Percentiles rank a stretch among this genome's conserved stretches.
Conservation (phyloP, 805 yeast species). For the Ogataea nonfermentans region DNA sequence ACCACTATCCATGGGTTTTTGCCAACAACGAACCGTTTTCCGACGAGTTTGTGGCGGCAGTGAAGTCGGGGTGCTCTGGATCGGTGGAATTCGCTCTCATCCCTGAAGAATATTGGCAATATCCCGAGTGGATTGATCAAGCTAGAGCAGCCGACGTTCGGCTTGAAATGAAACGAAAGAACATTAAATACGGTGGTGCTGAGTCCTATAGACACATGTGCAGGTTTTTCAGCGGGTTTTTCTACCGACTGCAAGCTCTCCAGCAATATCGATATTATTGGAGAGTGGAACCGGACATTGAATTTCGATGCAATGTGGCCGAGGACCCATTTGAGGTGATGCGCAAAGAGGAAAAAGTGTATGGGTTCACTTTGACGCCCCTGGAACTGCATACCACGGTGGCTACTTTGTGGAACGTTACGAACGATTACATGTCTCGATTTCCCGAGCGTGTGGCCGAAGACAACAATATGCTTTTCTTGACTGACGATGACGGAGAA, state of each 20-base stretch:
- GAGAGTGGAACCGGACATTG: constrained; percentile 60
- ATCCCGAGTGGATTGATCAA: constrained; percentile 63
- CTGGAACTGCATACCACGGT: constrained; percentile 53
- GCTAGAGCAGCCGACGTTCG: constrained; percentile 47
- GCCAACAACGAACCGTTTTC: constrained; percentile 64
- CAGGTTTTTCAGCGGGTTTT: constrained; percentile 68
- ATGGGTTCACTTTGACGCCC: constrained; percentile 52
- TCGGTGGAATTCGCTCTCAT: constrained; percentile 56
- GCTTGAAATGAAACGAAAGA: constrained; percentile 40
- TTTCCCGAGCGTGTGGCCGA: constrained; percentile 46
- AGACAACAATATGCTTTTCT: constrained; percentile 46
- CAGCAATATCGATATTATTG: constrained; percentile 53
- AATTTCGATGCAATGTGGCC: constrained; percentile 54
- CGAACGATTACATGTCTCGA: constrained; percentile 42
- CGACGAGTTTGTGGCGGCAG: constrained; percentile 48
- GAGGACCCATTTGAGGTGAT: constrained; percentile 51
- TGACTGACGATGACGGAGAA: constrained; percentile 45
- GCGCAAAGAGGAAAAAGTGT: constrained; percentile 42
- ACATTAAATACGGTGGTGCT: constrained; percentile 47
- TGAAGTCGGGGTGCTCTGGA: constrained; percentile 53
- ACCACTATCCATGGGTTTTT: constrained; percentile 73
- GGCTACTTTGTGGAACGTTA: constrained; percentile 48
- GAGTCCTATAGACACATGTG: constrained; percentile 63
- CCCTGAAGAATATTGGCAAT: constrained; percentile 61
- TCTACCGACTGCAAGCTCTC: constrained; percentile 46